phyloP scores from a whole-genome alignment of 768 basidiomycete species.

The Amanita jacksonii region DNA sequence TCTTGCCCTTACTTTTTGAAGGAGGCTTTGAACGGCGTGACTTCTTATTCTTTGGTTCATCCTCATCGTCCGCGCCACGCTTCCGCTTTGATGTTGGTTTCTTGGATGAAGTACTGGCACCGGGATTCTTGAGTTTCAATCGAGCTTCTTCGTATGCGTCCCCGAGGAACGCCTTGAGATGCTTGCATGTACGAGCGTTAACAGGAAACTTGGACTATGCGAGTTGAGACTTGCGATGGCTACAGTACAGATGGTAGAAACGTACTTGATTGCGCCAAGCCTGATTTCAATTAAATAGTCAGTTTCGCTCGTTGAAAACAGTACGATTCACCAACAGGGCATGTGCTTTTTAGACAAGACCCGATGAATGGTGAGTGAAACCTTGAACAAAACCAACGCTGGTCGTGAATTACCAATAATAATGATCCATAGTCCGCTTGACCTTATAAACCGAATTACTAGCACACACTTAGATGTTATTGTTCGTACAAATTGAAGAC shows the following conservation, averaged over 20 bases:
- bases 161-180: constrained; percentile 30
- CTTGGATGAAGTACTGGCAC: constrained; percentile 13
- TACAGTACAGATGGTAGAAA: background rate
- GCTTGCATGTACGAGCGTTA: constrained; percentile 35
- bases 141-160: constrained; percentile 33
- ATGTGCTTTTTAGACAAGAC: constrained; percentile 1
- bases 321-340: constrained; percentile 5
- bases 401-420: constrained; percentile 10
- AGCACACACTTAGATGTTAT: too few species aligned
- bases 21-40: constrained; percentile 11
- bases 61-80: constrained; percentile 10
- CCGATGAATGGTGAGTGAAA: background rate
- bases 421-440: constrained; percentile 28
- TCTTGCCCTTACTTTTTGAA: constrained; percentile 14
- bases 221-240: background rate
- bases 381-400: background rate
- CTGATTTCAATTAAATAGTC: background rate
- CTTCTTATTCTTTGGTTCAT: constrained; percentile 9
- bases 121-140: constrained; percentile 24
- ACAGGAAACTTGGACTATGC: constrained; percentile 21
- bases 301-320: background rate
- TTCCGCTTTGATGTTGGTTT: constrained; percentile 12
- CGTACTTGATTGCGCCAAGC: constrained; percentile 9
- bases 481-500: too few species aligned
- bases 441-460: constrained; percentile 29